Base-by-base conservation (phyloP, 1,139 yeast genomes). In the Spathaspora sp. region DNA sequence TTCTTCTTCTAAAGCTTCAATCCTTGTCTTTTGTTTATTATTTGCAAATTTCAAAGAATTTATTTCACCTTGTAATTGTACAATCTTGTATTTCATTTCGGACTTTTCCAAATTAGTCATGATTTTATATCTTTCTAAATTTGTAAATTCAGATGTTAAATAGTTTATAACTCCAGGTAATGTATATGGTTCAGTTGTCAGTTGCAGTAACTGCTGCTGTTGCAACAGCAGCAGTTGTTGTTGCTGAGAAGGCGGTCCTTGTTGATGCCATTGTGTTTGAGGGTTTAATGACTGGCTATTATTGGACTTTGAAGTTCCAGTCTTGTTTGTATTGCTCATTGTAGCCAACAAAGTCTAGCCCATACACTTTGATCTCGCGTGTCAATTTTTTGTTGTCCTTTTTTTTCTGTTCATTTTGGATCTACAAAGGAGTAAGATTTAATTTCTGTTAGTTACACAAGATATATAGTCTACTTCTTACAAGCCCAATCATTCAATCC, bases 401-500 rank as follows among this genome's bases (percentile, higher is more conserved):
- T 23, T 23, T 38, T 23, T 25, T 13, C 5, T 4, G 40, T n/a
- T 8, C 3, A 29, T 16, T 7, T 27, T 36, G 4, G 39, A n/a
- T 15, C 11, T 34, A 34, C 20, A 17, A 8, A 8, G 16, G 20
- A 10, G 27, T 16, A 13, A 11, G 27, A 18, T 23, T 18, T 23
- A 18, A 16, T 8, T 23, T 16, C 26, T 37, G 20, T 38, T 8
- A 5, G 23, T 24, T 38, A 38, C 23, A 38, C 13, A 38, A 20
- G 13, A 13, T 36, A 36, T 25, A 38, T 17, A 34, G 16, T 25
- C 20, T 34, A 44, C 39, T 45, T 47, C 45, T 49, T 43, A 38
- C 46, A 43, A 23, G 84, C 78, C 99, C 99, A 93, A 70, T 93
- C 97, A 68, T 93, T 95, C 63, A 89, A 78, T 37, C 96, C 96